Evolutionary conservation across 345 rosid species (phyloP), one percentile per base, ranked within the genome.

Genomic region (Ceriops decandra): DNA sequence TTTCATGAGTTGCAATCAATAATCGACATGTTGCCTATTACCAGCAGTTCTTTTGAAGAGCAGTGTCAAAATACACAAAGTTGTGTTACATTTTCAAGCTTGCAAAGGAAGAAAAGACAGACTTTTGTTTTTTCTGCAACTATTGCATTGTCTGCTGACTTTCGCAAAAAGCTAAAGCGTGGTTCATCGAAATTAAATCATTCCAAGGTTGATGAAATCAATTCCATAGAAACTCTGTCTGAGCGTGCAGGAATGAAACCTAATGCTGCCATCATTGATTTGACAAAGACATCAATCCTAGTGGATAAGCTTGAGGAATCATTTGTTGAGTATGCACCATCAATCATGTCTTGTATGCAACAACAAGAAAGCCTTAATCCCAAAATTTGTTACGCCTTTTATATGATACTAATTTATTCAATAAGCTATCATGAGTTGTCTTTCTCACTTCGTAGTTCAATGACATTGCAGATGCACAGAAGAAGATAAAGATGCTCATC

Each of bases 81-180:
- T 74, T 81, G 85, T 74, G 79, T 80, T 27, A 87, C 93, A 47
- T 77, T 79, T 70, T 69, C 92, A 36, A 89, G 80, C 77, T 62
- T 74, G 71, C 87, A 85, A 64, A 88, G 78, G 82, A 95, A 91
- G 85, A 91, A 91, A 84, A 83, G 99, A 78, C 98, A 90, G 80
- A 90, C 98, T 4, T 83, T 88, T 80, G 98, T 95, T 53, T 95
- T 95, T 77, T 95, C 99, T 74, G 99, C 99, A 52, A 91, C 99
- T 74, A 76, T 95, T 75, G 92, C 98, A 33, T 83, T 95, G 53
- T 91, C 98, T 69, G 77, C 91, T 33, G 98, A 88, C 80, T 95
- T 91, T 73, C 93, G 97, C 70, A 95, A 86, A 86, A 95, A 91
- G 86, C 88, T 95, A 73, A 90, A 91, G 86, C 87, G 82, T 31